Percentiles rank a stretch among this genome's conserved stretches.
Conservation (phyloP, 306 rosid species). For the Dryas octopetala region DNA sequence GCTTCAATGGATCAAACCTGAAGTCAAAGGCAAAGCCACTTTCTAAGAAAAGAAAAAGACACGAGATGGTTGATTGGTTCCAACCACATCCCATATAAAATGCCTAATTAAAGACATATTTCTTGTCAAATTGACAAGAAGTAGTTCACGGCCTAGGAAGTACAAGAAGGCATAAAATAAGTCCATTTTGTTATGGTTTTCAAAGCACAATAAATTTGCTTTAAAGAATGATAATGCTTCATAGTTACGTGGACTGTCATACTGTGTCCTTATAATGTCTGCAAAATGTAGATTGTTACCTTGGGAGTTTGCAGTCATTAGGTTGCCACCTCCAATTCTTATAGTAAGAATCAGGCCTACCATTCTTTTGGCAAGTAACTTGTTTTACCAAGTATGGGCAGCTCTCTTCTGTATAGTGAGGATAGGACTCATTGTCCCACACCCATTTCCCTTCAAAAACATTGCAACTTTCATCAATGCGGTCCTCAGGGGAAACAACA, state of each 20-base stretch:
- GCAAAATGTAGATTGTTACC: constrained; percentile 30
- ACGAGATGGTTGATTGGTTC: not conserved
- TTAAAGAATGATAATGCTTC: no score
- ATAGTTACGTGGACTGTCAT: no score
- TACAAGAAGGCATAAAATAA: no score
- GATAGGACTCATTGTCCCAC: constrained; percentile 80
- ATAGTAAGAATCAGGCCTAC: constrained; percentile 80
- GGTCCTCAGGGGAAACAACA: constrained; percentile 52
- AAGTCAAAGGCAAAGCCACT: not conserved
- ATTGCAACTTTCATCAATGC: constrained; percentile 55
- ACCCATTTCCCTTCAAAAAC: constrained; percentile 83
- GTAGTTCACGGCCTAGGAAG: no score
- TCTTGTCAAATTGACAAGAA: not conserved
- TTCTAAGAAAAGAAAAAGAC: constrained; percentile 1
- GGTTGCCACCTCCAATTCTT: constrained; percentile 97
- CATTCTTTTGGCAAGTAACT: constrained; percentile 81
- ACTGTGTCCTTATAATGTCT: no score
- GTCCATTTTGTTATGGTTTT: no score
- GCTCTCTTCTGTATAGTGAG: constrained; percentile 67
- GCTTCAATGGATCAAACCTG: constrained; percentile 84
- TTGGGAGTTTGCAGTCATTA: constrained; percentile 69
- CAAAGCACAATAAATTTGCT: no score
- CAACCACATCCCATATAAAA: not conserved
- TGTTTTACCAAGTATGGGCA: constrained; percentile 90
- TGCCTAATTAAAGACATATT: not conserved